phyloP scores from a whole-genome alignment of 805 yeast genomes.

The Starmerella potacharoeniae region DNA sequence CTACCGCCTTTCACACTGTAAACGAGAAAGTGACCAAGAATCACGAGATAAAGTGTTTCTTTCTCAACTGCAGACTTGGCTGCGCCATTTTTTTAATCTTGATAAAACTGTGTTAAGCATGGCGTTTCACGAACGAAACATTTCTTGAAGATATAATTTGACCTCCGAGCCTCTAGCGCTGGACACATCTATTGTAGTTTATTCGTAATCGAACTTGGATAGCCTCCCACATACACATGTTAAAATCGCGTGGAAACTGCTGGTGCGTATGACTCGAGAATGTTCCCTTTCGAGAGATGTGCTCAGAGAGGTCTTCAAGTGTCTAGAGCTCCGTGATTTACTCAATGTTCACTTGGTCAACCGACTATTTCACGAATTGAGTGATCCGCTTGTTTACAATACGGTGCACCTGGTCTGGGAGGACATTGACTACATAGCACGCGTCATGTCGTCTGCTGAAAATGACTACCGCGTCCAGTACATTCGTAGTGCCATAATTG shows the following conservation, averaged over 20 bases:
- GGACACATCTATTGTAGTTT: background rate
- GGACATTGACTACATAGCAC: slow-evolving; percentile 5
- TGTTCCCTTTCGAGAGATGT: slow-evolving; percentile 5
- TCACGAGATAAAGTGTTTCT: too few species aligned
- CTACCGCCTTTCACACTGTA: too few species aligned
- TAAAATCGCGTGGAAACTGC: too few species aligned
- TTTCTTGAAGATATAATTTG: background rate
- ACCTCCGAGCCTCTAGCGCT: background rate
- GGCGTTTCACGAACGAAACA: too few species aligned
- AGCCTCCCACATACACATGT: too few species aligned
- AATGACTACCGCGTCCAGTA: background rate
- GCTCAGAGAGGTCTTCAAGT: background rate
- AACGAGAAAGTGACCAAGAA: too few species aligned
- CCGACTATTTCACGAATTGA: slow-evolving; percentile 3
- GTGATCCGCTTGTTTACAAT: slow-evolving; percentile 5
- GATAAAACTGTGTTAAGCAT: too few species aligned
- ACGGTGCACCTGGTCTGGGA: slow-evolving; percentile 9
- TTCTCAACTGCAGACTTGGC: too few species aligned
- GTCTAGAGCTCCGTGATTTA: slow-evolving; percentile 2
- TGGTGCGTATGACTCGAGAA: background rate
- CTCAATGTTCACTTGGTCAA: slow-evolving; percentile 8
- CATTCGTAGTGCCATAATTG: background rate
- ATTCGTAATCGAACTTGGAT: background rate
- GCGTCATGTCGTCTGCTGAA: background rate
- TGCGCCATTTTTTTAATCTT: too few species aligned